Conservation (phyloP, 257 asterid genomes). For the Schizonepeta tenuifolia region DNA sequence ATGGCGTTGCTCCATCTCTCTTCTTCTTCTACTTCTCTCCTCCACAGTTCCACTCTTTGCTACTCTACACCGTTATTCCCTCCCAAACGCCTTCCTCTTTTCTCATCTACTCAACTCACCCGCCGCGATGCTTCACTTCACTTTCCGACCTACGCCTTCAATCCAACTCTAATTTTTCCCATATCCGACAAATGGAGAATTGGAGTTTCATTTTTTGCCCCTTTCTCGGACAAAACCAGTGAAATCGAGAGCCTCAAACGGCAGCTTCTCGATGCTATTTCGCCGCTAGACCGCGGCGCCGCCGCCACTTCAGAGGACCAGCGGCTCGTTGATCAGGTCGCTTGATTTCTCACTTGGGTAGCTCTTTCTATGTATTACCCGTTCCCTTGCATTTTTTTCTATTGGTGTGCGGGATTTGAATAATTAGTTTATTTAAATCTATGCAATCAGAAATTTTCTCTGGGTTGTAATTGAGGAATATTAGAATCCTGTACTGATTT, state of each 20-base stretch:
- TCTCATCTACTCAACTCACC: conserved; percentile 7
- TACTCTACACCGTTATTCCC: conserved; percentile 12
- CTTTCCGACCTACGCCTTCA: neutral
- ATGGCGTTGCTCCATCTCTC: conserved; percentile 44
- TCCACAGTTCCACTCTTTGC: conserved; percentile 12
- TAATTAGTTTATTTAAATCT: neutral
- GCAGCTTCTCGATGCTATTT: conserved; percentile 62
- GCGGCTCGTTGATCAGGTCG: conserved; percentile 50
- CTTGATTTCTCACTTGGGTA: neutral
- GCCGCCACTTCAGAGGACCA: conserved; percentile 61
- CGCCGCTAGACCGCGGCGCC: conserved; percentile 68
- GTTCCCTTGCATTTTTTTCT: neutral
- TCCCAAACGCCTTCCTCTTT: conserved; percentile 17
- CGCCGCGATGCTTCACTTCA: neutral
- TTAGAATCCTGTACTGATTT: neutral
- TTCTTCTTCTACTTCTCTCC: conserved; percentile 14
- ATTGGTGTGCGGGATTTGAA: neutral
- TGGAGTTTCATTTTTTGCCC: conserved; percentile 48
- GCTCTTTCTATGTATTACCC: neutral
- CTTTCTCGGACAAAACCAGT: conserved; percentile 33
- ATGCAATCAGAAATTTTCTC: neutral
- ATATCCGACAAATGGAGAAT: conserved; percentile 46
- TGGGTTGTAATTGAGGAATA: neutral
- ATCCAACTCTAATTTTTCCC: neutral
- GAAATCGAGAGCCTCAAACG: conserved; percentile 48